Percentiles rank a stretch among this genome's conserved stretches.
phyloP scores from a whole-genome alignment of 257 asterid genomes.

The Sherardia arvensis region DNA sequence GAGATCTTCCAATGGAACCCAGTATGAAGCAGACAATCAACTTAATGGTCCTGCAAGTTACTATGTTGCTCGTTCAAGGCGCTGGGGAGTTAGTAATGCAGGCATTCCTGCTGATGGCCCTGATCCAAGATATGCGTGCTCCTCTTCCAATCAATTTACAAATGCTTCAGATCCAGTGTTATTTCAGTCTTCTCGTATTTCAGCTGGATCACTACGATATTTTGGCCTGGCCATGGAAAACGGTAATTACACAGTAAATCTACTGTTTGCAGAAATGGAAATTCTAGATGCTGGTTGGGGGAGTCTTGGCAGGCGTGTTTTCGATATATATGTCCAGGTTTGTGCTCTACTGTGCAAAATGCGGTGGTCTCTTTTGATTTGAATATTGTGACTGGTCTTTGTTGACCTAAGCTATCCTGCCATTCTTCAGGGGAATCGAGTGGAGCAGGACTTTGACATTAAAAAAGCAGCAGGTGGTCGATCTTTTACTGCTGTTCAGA shows the following conservation, averaged over 20 bases:
- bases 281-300: constrained; percentile 38
- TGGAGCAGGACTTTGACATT: constrained; percentile 53
- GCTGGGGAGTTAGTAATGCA: constrained; percentile 84
- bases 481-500: constrained; percentile 36
- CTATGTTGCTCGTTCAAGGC: constrained; percentile 26
- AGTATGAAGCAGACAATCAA: constrained; percentile 45
- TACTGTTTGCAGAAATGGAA: constrained; percentile 53
- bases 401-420: not conserved
- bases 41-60: constrained; percentile 67
- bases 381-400: not conserved
- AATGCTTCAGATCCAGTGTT: constrained; percentile 52
- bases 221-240: constrained; percentile 73
- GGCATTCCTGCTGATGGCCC: constrained; percentile 45
- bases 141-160: constrained; percentile 26
- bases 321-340: constrained; percentile 80
- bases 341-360: not conserved
- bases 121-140: constrained; percentile 24
- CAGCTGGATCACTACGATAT: constrained; percentile 77
- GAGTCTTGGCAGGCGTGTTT: constrained; percentile 69
- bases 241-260: constrained; percentile 65
- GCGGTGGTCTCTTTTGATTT: not conserved
- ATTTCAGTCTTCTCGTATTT: constrained; percentile 52
- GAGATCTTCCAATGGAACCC: constrained; percentile 24
- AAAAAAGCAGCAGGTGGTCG: constrained; percentile 42
- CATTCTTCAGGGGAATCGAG: constrained; percentile 46